Evolutionary conservation across 2,329 filamentous ascomycete species (phyloP).

Genomic region (Xylaria arbuscula): DNA sequence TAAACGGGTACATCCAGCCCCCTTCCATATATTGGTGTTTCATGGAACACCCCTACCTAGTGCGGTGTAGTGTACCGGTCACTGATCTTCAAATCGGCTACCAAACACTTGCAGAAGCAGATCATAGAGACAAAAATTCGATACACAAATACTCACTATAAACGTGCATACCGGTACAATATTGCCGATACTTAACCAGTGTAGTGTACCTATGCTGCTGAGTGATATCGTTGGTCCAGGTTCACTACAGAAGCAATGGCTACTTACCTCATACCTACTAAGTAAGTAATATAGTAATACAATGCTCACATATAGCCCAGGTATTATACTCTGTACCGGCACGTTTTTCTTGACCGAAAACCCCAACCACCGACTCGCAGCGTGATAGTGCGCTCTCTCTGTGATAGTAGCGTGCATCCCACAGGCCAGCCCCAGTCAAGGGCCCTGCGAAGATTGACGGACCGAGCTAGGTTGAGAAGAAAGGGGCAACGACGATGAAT

Average conservation of each 20-base stretch:
- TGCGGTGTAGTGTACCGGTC: neutral
- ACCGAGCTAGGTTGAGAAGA: slow-evolving; percentile 25
- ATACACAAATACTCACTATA: no score
- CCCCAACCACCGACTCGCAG: slow-evolving; percentile 31
- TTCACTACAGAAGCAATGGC: neutral
- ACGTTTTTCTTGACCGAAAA: slow-evolving; percentile 11
- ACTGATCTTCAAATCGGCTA: slow-evolving; percentile 30
- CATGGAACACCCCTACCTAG: slow-evolving; percentile 8
- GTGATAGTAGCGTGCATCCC: slow-evolving; percentile 26
- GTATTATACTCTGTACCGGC: neutral
- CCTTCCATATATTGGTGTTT: slow-evolving; percentile 17
- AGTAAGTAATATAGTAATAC: no score
- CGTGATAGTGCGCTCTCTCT: slow-evolving; percentile 23
- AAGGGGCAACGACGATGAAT: slow-evolving; percentile 35
- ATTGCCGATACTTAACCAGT: no score
- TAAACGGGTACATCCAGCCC: slow-evolving; percentile 14
- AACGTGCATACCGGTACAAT: no score
- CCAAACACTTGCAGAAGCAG: slow-evolving; percentile 35
- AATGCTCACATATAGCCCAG: neutral
- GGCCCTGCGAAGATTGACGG: slow-evolving; percentile 32
- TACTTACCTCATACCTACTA: neutral
- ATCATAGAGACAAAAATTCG: neutral
- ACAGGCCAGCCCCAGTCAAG: slow-evolving; percentile 26
- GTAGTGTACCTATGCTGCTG: no score
- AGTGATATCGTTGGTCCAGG: no score